These are phyloP conservation scores for Aquanectria penicillioides DNA, from an alignment of 2,329 filamentous ascomycete genomes.

Conservation along the genomic window DNA sequence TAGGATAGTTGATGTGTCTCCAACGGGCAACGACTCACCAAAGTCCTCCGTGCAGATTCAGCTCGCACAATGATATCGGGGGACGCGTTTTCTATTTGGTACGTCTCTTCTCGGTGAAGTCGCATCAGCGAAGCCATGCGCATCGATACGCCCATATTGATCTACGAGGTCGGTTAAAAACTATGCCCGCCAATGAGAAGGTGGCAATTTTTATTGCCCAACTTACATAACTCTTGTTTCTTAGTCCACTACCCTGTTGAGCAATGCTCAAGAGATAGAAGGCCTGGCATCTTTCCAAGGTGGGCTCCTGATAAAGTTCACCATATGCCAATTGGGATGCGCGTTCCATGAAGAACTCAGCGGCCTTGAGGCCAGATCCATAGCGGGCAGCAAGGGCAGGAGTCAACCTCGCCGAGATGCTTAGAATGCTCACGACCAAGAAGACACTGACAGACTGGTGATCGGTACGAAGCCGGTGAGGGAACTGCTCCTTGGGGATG, in stretches of 20 bases:
- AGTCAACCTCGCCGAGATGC: constrained; percentile 66
- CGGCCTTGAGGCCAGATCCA: constrained; percentile 61
- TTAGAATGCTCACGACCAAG: constrained; percentile 64
- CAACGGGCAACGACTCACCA: constrained; percentile 52
- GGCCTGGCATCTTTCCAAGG: constrained; percentile 65
- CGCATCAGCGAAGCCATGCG: constrained; percentile 66
- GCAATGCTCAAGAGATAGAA: constrained; percentile 69
- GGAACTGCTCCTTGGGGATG: constrained; percentile 63
- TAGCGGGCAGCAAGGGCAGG: constrained; percentile 58
- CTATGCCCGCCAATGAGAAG: no score
- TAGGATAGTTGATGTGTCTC: constrained; percentile 11
- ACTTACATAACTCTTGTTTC: constrained; percentile 64
- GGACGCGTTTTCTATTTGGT: constrained; percentile 54
- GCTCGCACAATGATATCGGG: constrained; percentile 58
- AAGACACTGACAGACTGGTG: constrained; percentile 63
- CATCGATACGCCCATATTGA: constrained; percentile 66
- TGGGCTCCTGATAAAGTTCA: constrained; percentile 63
- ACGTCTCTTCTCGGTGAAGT: constrained; percentile 66
- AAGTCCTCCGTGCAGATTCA: constrained; percentile 66
- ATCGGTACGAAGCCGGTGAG: constrained; percentile 57
- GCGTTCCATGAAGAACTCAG: constrained; percentile 63
- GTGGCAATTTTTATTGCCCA: no score
- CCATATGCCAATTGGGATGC: constrained; percentile 58
- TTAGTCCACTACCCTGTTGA: constrained; percentile 65
- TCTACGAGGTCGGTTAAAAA: constrained; percentile 47